Percentiles rank a stretch among this genome's conserved stretches.
Conservation (phyloP, 1,284 basidiomycete species). For the Rhodotorula sp. region DNA sequence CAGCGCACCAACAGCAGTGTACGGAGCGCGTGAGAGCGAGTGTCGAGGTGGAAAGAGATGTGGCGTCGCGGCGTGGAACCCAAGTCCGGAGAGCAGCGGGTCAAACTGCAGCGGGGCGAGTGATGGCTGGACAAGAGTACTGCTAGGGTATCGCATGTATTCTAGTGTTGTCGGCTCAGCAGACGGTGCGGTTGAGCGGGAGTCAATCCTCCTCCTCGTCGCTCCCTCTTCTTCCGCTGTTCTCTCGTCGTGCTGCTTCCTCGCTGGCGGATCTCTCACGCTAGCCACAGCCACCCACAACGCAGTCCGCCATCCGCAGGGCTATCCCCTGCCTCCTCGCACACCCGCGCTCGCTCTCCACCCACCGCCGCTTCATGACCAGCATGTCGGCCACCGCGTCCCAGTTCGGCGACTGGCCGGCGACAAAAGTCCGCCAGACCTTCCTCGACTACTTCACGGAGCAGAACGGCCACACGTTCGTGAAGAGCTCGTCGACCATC, state of each 20-base stretch:
- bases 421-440: conserved; percentile 65
- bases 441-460: conserved; percentile 75
- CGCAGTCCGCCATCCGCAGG: neutral
- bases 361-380: neutral
- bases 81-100: neutral
- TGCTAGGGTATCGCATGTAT: neutral
- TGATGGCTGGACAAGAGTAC: neutral
- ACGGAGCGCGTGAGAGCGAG: neutral
- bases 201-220: neutral
- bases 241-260: neutral
- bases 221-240: neutral
- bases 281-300: neutral
- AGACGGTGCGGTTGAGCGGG: neutral
- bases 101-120: neutral
- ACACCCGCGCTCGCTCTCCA: neutral
- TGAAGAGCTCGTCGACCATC: conserved; percentile 88
- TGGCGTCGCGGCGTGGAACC: neutral
- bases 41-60: too few relatives aligned
- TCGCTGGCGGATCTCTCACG: neutral
- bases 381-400: conserved; percentile 42
- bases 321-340: neutral
- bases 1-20: too few relatives aligned
- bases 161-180: neutral
- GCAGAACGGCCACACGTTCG: conserved; percentile 73
- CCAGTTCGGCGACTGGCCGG: conserved; percentile 61